Evolutionary conservation across 495 filamentous ascomycete species (phyloP).

Genomic region (Penicillium desertorum): DNA sequence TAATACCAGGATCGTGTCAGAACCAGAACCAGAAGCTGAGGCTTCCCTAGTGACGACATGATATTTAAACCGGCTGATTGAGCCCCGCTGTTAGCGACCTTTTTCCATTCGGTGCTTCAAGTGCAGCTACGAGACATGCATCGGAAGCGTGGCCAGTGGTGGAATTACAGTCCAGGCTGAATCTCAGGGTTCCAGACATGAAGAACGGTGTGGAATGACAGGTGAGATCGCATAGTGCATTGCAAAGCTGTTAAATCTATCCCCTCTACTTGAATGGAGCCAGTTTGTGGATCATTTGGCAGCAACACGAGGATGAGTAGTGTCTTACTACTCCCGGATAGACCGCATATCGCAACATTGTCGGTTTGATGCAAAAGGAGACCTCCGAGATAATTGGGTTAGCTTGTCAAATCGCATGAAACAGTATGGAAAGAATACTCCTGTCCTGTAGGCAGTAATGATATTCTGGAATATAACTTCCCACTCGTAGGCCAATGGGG

Average conservation of each 20-base stretch:
- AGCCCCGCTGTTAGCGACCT: constrained; percentile 27
- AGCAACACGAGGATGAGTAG: not conserved
- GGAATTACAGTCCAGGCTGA: not conserved
- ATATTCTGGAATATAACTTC: too few species aligned
- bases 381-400: too few species aligned
- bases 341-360: too few species aligned
- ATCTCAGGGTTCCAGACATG: not conserved
- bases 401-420: too few species aligned
- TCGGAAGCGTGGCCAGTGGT: constrained; percentile 4
- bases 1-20: constrained; percentile 25
- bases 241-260: not conserved
- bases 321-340: not conserved
- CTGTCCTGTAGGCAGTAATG: too few species aligned
- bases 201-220: not conserved
- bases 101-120: constrained; percentile 23
- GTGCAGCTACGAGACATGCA: constrained; percentile 7
- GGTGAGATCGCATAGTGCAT: not conserved
- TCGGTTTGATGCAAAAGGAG: too few species aligned
- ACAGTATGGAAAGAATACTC: too few species aligned
- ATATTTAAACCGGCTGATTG: constrained; percentile 4
- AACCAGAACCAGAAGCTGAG: constrained; percentile 25
- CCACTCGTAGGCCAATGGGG: too few species aligned
- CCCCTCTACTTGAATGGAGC: not conserved
- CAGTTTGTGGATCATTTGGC: not conserved
- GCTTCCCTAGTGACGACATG: constrained; percentile 25